Evolutionary conservation across 2,329 filamentous ascomycete genomes (phyloP).

Genomic region (Aspergillus hortae): DNA sequence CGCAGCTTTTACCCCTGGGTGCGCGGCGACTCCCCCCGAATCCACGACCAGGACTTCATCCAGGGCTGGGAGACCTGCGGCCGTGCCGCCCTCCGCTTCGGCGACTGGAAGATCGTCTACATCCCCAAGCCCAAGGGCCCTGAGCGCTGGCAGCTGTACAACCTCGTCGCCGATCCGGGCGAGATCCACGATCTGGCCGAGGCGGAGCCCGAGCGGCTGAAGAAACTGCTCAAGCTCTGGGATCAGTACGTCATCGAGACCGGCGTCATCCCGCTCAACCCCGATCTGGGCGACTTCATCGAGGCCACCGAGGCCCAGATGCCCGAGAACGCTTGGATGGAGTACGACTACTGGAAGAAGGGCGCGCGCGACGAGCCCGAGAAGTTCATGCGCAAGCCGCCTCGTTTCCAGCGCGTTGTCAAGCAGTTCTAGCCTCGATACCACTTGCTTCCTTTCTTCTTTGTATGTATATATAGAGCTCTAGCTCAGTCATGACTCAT

Average conservation of each 20-base stretch:
- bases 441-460: neutral
- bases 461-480: neutral
- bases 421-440: constrained; percentile 27
- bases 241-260: constrained; percentile 58
- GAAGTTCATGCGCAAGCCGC: constrained; percentile 40
- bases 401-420: constrained; percentile 32
- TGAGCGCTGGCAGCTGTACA: constrained; percentile 57
- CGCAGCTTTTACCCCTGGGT: constrained; percentile 46
- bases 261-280: constrained; percentile 57
- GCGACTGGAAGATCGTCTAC: constrained; percentile 57
- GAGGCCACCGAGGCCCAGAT: constrained; percentile 62
- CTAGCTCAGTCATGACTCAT: neutral
- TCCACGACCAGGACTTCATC: constrained; percentile 52
- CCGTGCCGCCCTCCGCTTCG: constrained; percentile 52
- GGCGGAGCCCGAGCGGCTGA: constrained; percentile 41
- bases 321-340: constrained; percentile 64
- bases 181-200: constrained; percentile 48
- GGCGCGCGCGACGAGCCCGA: constrained; percentile 49
- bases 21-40: constrained; percentile 28
- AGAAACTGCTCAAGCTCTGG: constrained; percentile 53
- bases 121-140: constrained; percentile 55
- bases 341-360: constrained; percentile 62
- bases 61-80: constrained; percentile 57
- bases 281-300: constrained; percentile 56
- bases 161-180: constrained; percentile 50